These are phyloP conservation scores for Trichoderma asperellum DNA, from an alignment of 2,329 filamentous ascomycete genomes.

Conservation along the genomic window DNA sequence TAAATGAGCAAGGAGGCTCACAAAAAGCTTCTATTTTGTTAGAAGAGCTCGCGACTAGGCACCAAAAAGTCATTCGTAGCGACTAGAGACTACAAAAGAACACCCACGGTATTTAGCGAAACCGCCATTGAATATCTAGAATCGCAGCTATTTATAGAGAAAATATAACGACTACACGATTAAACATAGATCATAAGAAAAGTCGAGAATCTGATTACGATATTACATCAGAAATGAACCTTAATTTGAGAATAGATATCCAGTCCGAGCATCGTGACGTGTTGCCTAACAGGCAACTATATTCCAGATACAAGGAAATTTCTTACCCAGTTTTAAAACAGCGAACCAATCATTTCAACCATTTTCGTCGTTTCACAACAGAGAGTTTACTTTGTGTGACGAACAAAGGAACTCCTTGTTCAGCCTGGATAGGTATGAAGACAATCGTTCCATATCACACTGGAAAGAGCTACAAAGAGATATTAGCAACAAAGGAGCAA, in stretches of 20 bases:
- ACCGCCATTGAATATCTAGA: neutral
- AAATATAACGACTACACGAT: neutral
- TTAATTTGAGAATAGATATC: neutral
- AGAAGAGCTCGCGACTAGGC: slow-evolving; percentile 34
- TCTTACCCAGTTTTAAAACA: neutral
- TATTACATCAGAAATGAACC: neutral
- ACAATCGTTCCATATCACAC: too few species aligned
- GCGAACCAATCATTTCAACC: neutral
- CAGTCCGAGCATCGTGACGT: neutral
- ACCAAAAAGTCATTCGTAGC: neutral
- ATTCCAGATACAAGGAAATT: neutral
- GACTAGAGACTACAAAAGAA: neutral
- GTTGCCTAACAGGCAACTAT: too few species aligned
- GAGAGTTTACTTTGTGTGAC: too few species aligned
- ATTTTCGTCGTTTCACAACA: neutral
- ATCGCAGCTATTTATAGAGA: neutral
- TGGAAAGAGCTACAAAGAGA: neutral
- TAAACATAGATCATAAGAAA: neutral
- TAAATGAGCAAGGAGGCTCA: slow-evolving; percentile 38
- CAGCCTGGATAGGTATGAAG: neutral
- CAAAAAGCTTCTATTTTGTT: slow-evolving; percentile 36
- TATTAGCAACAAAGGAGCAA: neutral
- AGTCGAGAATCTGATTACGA: neutral
- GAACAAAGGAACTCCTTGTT: neutral
- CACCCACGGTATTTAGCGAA: neutral